phyloP scores from a whole-genome alignment of 2,329 filamentous ascomycete species.

The Emericellopsis cladophorae region DNA sequence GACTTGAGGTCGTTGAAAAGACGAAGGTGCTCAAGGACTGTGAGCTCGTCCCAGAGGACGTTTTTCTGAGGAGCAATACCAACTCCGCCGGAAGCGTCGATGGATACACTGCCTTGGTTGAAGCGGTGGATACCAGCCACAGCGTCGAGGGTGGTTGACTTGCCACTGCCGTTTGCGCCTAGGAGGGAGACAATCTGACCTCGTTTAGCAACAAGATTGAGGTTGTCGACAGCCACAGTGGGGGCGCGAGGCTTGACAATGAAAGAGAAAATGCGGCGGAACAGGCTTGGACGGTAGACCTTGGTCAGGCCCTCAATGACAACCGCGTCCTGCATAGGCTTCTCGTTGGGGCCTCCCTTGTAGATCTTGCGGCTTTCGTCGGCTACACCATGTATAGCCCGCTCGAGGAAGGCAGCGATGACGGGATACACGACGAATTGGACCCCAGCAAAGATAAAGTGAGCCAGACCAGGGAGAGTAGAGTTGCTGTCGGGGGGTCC shows the following conservation, averaged over 20 bases:
- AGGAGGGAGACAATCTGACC: conserved; percentile 73
- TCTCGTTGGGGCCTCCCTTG: conserved; percentile 18
- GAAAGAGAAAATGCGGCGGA: conserved; percentile 37
- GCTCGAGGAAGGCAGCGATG: conserved; percentile 59
- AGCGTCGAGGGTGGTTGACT: conserved; percentile 45
- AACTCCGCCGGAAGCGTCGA: conserved; percentile 56
- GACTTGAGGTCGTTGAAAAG: conserved; percentile 61
- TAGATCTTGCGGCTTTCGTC: conserved; percentile 33
- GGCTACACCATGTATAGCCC: conserved; percentile 39
- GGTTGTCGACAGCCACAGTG: conserved; percentile 60
- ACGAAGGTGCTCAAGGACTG: conserved; percentile 56
- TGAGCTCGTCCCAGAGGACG: conserved; percentile 62
- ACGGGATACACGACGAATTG: conserved; percentile 60
- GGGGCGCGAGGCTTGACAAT: conserved; percentile 39
- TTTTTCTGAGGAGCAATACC: conserved; percentile 67
- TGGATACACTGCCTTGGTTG: conserved; percentile 49
- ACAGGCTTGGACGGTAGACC: conserved; percentile 52
- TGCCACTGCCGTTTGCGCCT: conserved; percentile 55
- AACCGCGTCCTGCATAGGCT: conserved; percentile 39
- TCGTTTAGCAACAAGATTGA: conserved; percentile 54
- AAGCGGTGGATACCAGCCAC: conserved; percentile 16
- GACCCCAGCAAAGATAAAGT: conserved; percentile 62
- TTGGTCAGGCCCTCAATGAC: conserved; percentile 61
- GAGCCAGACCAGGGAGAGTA: conserved; percentile 52
- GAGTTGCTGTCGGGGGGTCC: conserved; percentile 50